phyloP scores from a whole-genome alignment of 1,284 basidiomycete genomes.

The Malassezia slooffiae region DNA sequence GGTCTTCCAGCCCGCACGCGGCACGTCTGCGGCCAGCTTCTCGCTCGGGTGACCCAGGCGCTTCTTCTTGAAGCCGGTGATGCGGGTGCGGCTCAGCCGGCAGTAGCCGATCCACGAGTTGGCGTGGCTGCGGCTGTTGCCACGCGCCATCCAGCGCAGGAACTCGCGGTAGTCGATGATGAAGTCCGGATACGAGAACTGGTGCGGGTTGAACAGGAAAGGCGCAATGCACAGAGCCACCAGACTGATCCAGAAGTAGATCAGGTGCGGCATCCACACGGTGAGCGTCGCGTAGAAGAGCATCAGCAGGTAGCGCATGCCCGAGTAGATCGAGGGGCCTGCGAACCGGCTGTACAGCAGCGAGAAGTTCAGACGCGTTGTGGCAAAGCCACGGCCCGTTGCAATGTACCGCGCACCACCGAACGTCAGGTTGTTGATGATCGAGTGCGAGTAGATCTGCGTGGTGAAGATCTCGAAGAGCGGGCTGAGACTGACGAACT shows the following conservation, averaged over 20 bases:
- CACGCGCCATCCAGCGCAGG: conserved; percentile 46
- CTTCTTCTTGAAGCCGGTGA: conserved; percentile 47
- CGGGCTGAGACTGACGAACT: conserved; percentile 43
- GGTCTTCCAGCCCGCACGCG: conserved; percentile 43
- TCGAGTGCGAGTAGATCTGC: conserved; percentile 45
- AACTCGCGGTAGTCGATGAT: conserved; percentile 47
- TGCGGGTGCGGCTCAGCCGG: conserved; percentile 44
- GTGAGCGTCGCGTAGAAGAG: conserved; percentile 45
- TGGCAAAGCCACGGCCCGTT: conserved; percentile 46
- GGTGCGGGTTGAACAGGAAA: conserved; percentile 47
- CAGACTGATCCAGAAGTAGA: conserved; percentile 47
- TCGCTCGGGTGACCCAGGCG: conserved; percentile 46
- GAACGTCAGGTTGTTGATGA: conserved; percentile 45
- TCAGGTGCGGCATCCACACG: conserved; percentile 46
- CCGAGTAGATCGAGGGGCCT: conserved; percentile 45
- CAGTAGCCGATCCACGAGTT: conserved; percentile 48
- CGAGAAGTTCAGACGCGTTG: conserved; percentile 43
- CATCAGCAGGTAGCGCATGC: conserved; percentile 40
- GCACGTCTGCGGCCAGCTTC: conserved; percentile 44
- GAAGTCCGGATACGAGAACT: conserved; percentile 44
- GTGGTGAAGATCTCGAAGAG: conserved; percentile 47
- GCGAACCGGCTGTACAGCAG: conserved; percentile 45
- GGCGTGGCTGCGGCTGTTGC: conserved; percentile 45
- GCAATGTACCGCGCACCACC: conserved; percentile 47
- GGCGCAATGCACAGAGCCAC: conserved; percentile 44